Percentiles rank a stretch among this genome's conserved stretches.
Conservation (phyloP, 2,329 filamentous ascomycete species). For the Fusarium heterosporum region DNA sequence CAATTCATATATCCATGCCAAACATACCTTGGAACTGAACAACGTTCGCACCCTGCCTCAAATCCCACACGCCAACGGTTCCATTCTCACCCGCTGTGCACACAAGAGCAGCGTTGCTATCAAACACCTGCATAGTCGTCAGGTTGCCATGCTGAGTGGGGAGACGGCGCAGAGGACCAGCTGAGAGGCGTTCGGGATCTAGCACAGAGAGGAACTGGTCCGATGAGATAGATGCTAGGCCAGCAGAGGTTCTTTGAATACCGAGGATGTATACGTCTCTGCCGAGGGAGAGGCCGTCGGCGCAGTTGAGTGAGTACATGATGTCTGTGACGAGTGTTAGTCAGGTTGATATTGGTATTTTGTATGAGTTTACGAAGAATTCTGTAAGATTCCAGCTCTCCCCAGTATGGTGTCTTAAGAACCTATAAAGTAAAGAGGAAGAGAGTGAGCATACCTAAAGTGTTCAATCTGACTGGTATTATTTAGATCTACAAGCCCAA, state of each 20-base stretch:
- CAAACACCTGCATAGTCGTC: constrained; percentile 70
- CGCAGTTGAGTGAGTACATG: constrained; percentile 52
- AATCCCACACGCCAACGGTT: constrained; percentile 73
- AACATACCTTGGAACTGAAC: constrained; percentile 61
- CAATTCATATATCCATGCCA: constrained; percentile 11
- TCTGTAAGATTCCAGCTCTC: fast-evolving
- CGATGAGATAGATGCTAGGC: constrained; percentile 73
- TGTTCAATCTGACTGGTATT: not conserved
- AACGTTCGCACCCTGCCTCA: constrained; percentile 61
- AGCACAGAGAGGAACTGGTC: constrained; percentile 77
- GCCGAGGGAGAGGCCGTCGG: constrained; percentile 49
- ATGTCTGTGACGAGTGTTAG: constrained; percentile 20
- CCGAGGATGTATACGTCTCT: constrained; percentile 68
- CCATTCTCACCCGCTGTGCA: constrained; percentile 80
- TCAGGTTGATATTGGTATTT: not conserved
- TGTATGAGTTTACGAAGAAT: not conserved
- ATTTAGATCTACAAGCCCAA: not conserved
- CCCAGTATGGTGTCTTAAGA: fast-evolving
- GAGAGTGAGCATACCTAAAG: not conserved
- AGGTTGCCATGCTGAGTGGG: constrained; percentile 70
- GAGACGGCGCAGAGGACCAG: constrained; percentile 61
- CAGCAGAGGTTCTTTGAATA: constrained; percentile 62
- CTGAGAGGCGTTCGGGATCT: constrained; percentile 67
- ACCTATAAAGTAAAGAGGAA: fast-evolving
- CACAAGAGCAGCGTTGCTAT: constrained; percentile 64